These are phyloP conservation scores for Talaromyces sp. DNA, from an alignment of 2,329 filamentous ascomycete genomes.

Conservation along the genomic window DNA sequence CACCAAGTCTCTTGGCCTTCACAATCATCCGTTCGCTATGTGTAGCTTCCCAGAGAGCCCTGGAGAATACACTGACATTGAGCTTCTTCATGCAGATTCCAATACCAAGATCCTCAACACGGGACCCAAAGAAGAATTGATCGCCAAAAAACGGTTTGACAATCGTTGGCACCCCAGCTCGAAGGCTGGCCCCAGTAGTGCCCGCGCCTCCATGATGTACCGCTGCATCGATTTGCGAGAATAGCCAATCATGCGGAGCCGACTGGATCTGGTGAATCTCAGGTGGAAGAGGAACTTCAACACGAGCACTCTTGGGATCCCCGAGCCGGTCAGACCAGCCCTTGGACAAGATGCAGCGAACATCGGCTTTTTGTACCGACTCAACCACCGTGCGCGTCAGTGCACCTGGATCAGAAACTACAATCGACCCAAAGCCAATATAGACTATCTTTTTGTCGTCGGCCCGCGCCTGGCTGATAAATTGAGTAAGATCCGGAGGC, in stretches of 20 bases:
- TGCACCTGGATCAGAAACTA: slow-evolving; percentile 81
- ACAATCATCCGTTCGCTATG: slow-evolving; percentile 86
- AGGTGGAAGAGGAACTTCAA: slow-evolving; percentile 66
- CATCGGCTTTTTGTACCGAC: slow-evolving; percentile 83
- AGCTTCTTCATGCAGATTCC: slow-evolving; percentile 85
- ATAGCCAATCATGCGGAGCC: slow-evolving; percentile 95
- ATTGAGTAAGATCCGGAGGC: slow-evolving; percentile 68
- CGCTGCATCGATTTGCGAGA: slow-evolving; percentile 86
- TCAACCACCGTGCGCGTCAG: slow-evolving; percentile 92
- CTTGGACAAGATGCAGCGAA: slow-evolving; percentile 91
- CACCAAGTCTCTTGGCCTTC: slow-evolving; percentile 76
- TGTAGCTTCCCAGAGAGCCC: slow-evolving; percentile 86
- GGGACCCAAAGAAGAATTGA: slow-evolving; percentile 89
- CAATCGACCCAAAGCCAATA: slow-evolving; percentile 93
- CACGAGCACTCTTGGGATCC: slow-evolving; percentile 53
- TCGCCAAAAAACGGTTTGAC: slow-evolving; percentile 97
- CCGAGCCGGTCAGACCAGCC: slow-evolving; percentile 88
- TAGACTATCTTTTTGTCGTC: slow-evolving; percentile 93
- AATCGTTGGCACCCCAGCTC: slow-evolving; percentile 88
- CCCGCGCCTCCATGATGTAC: slow-evolving; percentile 93
- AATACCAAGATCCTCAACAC: slow-evolving; percentile 89
- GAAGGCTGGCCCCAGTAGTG: slow-evolving; percentile 87
- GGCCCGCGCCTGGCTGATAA: slow-evolving; percentile 74
- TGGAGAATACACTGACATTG: slow-evolving; percentile 78
- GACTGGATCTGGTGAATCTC: slow-evolving; percentile 86